phyloP scores from a whole-genome alignment of 108 stramenopile genomes.

The Nitzschia sp. region DNA sequence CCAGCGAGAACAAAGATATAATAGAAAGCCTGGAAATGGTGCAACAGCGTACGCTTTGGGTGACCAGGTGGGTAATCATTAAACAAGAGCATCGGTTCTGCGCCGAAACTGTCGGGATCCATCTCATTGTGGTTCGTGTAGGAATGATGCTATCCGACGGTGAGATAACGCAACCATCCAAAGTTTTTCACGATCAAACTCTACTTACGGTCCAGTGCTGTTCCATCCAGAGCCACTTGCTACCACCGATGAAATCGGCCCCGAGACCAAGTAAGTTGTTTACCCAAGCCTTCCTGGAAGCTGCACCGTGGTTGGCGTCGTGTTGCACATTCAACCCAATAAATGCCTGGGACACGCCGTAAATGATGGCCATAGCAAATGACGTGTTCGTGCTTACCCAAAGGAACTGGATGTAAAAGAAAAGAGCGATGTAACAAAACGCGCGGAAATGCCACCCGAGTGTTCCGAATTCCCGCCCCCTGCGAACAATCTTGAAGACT shows the following conservation, averaged over 20 bases:
- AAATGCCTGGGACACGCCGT: slow-evolving; percentile 76
- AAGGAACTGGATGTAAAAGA: slow-evolving; percentile 66
- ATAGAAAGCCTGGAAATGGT: slow-evolving; percentile 82
- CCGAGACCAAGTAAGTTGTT: slow-evolving; percentile 88
- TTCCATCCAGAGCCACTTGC: slow-evolving; percentile 89
- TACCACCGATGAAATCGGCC: slow-evolving; percentile 87
- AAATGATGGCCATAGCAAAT: slow-evolving; percentile 62
- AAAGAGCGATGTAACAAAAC: slow-evolving; percentile 65
- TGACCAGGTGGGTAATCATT: slow-evolving; percentile 79
- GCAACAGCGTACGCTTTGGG: slow-evolving; percentile 62
- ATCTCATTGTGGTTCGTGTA: slow-evolving; percentile 84
- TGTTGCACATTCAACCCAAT: slow-evolving; percentile 95
- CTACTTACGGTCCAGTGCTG: slow-evolving; percentile 85
- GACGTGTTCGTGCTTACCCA: slow-evolving; percentile 61
- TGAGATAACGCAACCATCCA: neutral
- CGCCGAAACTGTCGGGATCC: slow-evolving; percentile 83
- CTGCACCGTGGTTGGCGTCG: slow-evolving; percentile 95
- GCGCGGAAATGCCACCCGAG: slow-evolving; percentile 75
- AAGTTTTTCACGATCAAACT: neutral
- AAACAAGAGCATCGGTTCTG: slow-evolving; percentile 86
- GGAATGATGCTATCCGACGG: slow-evolving; percentile 47
- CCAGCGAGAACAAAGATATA: slow-evolving; percentile 65
- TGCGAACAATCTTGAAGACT: slow-evolving; percentile 89
- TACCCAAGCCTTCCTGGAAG: slow-evolving; percentile 75
- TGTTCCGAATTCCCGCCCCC: slow-evolving; percentile 86